Base-by-base conservation (phyloP, 1,284 basidiomycete species). In the Fomes fomentarius region DNA sequence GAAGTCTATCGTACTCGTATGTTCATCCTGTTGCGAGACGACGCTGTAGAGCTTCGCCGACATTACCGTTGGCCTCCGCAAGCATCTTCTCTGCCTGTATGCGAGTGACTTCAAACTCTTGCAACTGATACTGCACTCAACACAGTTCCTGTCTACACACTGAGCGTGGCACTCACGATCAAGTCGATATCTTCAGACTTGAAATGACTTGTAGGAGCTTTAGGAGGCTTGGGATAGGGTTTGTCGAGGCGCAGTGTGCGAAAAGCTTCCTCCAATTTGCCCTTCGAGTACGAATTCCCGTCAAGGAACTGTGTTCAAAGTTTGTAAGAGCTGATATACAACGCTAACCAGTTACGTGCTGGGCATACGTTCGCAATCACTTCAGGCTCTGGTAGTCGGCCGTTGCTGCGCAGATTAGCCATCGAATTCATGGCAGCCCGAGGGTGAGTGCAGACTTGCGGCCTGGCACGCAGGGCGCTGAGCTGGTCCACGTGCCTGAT, bases 111-210 rank as follows among this genome's bases (percentile, higher is more conserved):
- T 88, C 86, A 50, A 89, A 79, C 70, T 88, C 85, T 54, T 77
- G 75, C 9, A 86, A 75, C 86, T 88, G 61, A 44, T 22, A 15
- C 8, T 26, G 22, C 24, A 4, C 3, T 43, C 15, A 46, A 37
- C 9, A 34, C 6, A 15, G 19, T 15, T n/a, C 14, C 2, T 28
- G 6, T 1, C 22, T 4, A 6, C 30, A 34, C n/a, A 17, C 19
- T n/a, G n/a, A n/a, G n/a, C n/a, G 47, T 35, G 28, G 15, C 7
- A 47, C 71, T 62, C 60, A 87, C 86, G 51, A 89, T 80, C 3
- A 87, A 58, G 51, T 88, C 85, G 1, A 88, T 71, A 60, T 88
- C 84, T 56, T 87, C 85, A 48, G 78, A 75, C 65, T 85, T 87
- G 30, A 63, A 62, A 10, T 58, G 37, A 10, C 71, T 66, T 19